Percentiles rank a stretch among this genome's conserved stretches.
phyloP scores from a whole-genome alignment of 2,329 filamentous ascomycete species.

The Colletotrichum lindemuthianum region DNA sequence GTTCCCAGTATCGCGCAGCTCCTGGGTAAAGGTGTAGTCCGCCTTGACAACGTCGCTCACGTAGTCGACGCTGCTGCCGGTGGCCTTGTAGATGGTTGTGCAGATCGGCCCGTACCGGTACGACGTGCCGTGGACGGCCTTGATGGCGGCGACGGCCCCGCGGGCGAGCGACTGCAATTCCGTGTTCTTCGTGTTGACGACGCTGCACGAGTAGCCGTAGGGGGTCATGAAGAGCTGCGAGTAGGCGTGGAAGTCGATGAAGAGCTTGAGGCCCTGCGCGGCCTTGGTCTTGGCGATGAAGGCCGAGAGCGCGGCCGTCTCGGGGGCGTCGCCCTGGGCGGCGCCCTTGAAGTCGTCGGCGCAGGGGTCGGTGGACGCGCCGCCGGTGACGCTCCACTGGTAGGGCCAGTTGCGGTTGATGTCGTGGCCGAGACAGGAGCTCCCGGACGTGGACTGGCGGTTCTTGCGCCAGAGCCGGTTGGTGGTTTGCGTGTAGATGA shows the following conservation, averaged over 20 bases:
- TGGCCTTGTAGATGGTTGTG: slow-evolving; percentile 68
- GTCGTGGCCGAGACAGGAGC: slow-evolving; percentile 54
- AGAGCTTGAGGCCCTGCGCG: slow-evolving; percentile 59
- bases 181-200: slow-evolving; percentile 55
- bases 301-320: slow-evolving; percentile 54
- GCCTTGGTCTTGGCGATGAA: slow-evolving; percentile 40
- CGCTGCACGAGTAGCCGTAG: slow-evolving; percentile 69
- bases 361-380: slow-evolving; percentile 57
- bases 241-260: slow-evolving; percentile 69
- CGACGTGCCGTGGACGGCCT: slow-evolving; percentile 48
- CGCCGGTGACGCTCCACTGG: slow-evolving; percentile 54
- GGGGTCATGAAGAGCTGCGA: slow-evolving; percentile 61
- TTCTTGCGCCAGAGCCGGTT: slow-evolving; percentile 66
- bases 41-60: slow-evolving; percentile 53
- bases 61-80: slow-evolving; percentile 58
- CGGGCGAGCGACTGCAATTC: slow-evolving; percentile 60
- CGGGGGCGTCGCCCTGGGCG: slow-evolving; percentile 52
- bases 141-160: slow-evolving; percentile 62
- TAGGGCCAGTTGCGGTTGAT: slow-evolving; percentile 65
- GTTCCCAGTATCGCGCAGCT: slow-evolving; percentile 49
- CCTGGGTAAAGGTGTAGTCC: slow-evolving; percentile 52
- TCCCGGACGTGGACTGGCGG: slow-evolving; percentile 48
- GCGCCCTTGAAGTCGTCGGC: slow-evolving; percentile 52
- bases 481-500: slow-evolving; percentile 61
- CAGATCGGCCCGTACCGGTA: slow-evolving; percentile 65